Percentiles rank a stretch among this genome's conserved stretches.
phyloP scores from a whole-genome alignment of 2,329 filamentous ascomycete species.

The Colletotrichum orchidophilum region DNA sequence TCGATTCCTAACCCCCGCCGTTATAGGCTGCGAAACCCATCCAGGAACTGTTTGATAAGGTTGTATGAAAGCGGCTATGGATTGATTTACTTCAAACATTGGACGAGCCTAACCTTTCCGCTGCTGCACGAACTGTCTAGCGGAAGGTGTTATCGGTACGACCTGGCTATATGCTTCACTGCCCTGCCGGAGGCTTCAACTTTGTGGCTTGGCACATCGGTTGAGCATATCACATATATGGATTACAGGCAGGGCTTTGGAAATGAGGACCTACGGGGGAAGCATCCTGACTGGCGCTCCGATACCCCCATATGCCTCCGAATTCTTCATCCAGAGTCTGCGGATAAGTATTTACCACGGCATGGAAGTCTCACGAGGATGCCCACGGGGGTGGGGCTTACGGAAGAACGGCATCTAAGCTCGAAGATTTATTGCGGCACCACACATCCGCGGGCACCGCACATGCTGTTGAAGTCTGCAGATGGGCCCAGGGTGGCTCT shows the following conservation, averaged over 20 bases:
- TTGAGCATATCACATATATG: not conserved
- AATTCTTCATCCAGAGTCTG: not conserved
- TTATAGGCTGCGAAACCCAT: slow-evolving; percentile 85
- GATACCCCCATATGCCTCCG: not conserved
- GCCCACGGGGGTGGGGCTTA: not conserved
- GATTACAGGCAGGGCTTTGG: not conserved
- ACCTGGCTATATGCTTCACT: not conserved
- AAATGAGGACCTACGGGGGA: not conserved
- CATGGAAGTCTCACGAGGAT: not conserved
- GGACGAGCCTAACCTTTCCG: not conserved
- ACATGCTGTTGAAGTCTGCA: not conserved
- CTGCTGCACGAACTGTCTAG: not conserved
- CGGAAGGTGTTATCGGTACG: not conserved
- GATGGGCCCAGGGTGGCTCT: not conserved
- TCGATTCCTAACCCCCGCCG: slow-evolving; percentile 33
- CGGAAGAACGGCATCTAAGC: not conserved
- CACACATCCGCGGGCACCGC: not conserved
- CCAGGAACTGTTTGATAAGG: slow-evolving; percentile 85
- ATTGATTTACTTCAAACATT: not conserved
- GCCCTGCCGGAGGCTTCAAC: not conserved
- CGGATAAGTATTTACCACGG: not conserved
- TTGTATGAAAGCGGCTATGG: slow-evolving; percentile 49
- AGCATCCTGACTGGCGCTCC: not conserved
- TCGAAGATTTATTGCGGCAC: not conserved
- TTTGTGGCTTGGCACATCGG: not conserved